Percentiles rank a stretch among this genome's conserved stretches.
These are phyloP conservation scores for Stygiomarasmius scandens DNA, from an alignment of 1,284 basidiomycete species.

Conservation along the genomic window DNA sequence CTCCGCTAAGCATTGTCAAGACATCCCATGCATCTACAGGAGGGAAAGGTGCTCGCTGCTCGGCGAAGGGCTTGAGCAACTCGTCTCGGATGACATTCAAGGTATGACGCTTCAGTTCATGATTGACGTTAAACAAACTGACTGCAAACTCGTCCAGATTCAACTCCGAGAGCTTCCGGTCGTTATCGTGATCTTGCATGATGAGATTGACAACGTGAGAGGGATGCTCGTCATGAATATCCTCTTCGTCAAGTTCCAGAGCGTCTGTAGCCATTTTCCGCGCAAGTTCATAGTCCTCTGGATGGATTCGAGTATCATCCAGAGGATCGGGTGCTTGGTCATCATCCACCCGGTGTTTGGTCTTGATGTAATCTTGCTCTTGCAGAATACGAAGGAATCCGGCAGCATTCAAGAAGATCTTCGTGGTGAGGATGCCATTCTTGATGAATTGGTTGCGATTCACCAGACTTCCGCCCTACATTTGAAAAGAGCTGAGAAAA, in stretches of 20 bases:
- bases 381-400: constrained; percentile 89
- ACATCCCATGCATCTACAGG: constrained; percentile 80
- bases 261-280: constrained; percentile 99
- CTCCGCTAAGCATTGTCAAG: constrained; percentile 94
- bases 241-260: constrained; percentile 93
- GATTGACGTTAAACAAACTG: constrained; percentile 83
- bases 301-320: constrained; percentile 96
- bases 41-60: constrained; percentile 73
- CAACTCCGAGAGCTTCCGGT: constrained; percentile 86
- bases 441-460: constrained; percentile 88
- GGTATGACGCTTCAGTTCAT: constrained; percentile 86
- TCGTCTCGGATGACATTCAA: constrained; percentile 90
- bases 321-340: constrained; percentile 85
- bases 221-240: constrained; percentile 87
- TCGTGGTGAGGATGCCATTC: constrained; percentile 77
- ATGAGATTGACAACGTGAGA: constrained; percentile 86
- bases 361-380: constrained; percentile 59
- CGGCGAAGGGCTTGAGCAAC: constrained; percentile 84
- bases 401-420: constrained; percentile 88
- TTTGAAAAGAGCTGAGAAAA: constrained; percentile 2
- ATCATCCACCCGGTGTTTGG: constrained; percentile 71
- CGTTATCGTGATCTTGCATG: constrained; percentile 83
- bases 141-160: constrained; percentile 97
- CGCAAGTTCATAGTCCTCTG: constrained; percentile 97
- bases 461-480: constrained; percentile 78